A percentile compares a stretch with the other conserved stretches of the same genome.
Evolutionary conservation across 257 asterid species (phyloP).

Genomic region (Oldenlandia corymbosa): DNA sequence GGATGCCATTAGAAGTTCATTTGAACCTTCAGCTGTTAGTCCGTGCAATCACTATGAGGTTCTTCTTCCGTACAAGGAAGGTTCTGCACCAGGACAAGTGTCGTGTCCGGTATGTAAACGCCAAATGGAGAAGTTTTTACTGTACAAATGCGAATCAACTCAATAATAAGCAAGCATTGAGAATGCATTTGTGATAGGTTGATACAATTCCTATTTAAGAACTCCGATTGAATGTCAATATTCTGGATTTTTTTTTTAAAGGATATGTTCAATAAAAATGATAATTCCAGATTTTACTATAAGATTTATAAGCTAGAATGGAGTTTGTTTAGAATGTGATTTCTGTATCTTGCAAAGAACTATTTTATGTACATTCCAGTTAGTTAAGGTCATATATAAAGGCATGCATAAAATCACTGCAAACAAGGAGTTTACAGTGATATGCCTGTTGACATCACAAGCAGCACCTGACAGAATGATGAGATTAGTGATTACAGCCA

Average conservation of each 20-base stretch:
- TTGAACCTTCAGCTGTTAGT: constrained; percentile 16
- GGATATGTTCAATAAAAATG: too few relatives aligned
- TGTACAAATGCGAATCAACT: constrained; percentile 47
- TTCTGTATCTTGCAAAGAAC: too few relatives aligned
- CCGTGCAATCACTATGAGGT: constrained; percentile 33
- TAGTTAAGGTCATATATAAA: too few relatives aligned
- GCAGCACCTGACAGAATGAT: too few relatives aligned
- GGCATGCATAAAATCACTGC: too few relatives aligned
- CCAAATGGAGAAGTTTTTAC: constrained; percentile 47
- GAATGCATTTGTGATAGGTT: not conserved
- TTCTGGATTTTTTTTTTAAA: not conserved
- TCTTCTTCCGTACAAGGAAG: constrained; percentile 52
- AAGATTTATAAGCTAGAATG: too few relatives aligned
- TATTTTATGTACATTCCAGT: too few relatives aligned
- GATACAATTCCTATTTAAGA: not conserved
- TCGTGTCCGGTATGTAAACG: constrained; percentile 48
- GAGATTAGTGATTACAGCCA: too few relatives aligned
- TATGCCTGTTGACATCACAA: too few relatives aligned
- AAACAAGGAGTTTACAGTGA: too few relatives aligned
- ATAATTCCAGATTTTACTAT: too few relatives aligned
- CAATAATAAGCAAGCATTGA: constrained; percentile 13
- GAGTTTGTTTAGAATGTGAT: too few relatives aligned
- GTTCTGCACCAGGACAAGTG: constrained; percentile 25
- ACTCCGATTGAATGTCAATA: not conserved
- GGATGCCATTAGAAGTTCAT: constrained; percentile 30